Conservation (phyloP, 768 basidiomycete genomes). For the Boletus reticuloceps region DNA sequence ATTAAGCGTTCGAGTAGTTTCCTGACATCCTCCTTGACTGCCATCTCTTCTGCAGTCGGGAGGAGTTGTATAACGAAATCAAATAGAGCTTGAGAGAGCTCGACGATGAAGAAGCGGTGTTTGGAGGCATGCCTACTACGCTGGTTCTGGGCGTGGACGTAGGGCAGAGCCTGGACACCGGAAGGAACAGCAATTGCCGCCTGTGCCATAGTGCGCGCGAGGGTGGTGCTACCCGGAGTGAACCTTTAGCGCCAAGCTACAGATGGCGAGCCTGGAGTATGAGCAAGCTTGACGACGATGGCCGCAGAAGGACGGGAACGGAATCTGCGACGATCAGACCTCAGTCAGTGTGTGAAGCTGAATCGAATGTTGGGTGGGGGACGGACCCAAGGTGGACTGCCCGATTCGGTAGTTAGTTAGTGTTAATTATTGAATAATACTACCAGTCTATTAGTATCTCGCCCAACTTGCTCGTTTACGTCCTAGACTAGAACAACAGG, state of each 20-base stretch:
- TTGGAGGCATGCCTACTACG: slow-evolving; percentile 38
- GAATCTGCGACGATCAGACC: slow-evolving; percentile 29
- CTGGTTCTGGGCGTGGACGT: slow-evolving; percentile 34
- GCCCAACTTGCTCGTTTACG: not conserved
- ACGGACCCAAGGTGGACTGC: slow-evolving; percentile 17
- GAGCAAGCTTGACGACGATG: slow-evolving; percentile 9
- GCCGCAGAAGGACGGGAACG: slow-evolving; percentile 15
- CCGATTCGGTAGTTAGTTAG: slow-evolving; percentile 25
- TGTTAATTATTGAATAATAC: slow-evolving; percentile 3
- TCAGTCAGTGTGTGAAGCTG: slow-evolving; percentile 18
- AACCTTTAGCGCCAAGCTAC: slow-evolving; percentile 1
- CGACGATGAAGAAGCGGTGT: slow-evolving; percentile 64
- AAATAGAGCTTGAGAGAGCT: slow-evolving; percentile 88
- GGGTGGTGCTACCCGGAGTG: not conserved
- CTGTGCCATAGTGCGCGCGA: slow-evolving; percentile 26
- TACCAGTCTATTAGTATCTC: not conserved
- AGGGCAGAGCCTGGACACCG: slow-evolving; percentile 24
- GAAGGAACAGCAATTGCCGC: slow-evolving; percentile 21
- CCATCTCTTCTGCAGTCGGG: slow-evolving; percentile 85
- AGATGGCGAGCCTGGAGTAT: not conserved
- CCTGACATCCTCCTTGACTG: slow-evolving; percentile 94
- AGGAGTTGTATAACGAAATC: slow-evolving; percentile 92
- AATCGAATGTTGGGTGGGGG: slow-evolving; percentile 10
- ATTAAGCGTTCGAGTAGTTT: slow-evolving; percentile 94
- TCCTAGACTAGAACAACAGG: not conserved